These are phyloP conservation scores for Echinochloa phyllopogon DNA, from an alignment of 176 grass and related monocot genomes.

Conservation along the genomic window DNA sequence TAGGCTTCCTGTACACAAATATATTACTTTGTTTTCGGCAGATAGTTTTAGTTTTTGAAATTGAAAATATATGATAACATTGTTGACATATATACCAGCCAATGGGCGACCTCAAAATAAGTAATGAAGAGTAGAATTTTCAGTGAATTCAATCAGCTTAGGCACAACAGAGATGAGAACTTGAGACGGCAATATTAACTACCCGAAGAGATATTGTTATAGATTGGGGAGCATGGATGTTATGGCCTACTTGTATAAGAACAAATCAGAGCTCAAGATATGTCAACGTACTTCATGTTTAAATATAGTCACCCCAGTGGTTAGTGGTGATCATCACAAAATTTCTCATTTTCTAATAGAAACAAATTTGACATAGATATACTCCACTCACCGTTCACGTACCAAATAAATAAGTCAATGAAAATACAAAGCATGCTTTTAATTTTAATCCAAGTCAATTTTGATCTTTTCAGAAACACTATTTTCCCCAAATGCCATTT, in stretches of 20 bases:
- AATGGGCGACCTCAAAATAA: neutral
- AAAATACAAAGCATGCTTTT: neutral
- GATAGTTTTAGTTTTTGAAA: neutral
- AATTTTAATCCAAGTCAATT: slow-evolving; percentile 15
- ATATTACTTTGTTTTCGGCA: neutral
- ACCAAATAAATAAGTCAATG: neutral
- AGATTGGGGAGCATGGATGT: slow-evolving; percentile 27
- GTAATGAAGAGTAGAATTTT: neutral
- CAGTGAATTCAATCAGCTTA: slow-evolving; percentile 1
- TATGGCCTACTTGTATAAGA: slow-evolving; percentile 23
- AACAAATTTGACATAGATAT: neutral
- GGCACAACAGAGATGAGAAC: neutral
- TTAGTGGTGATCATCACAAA: slow-evolving; percentile 11
- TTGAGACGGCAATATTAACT: neutral
- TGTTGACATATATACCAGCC: slow-evolving; percentile 18
- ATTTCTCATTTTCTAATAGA: neutral
- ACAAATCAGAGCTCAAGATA: slow-evolving; percentile 41
- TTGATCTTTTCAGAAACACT: neutral
- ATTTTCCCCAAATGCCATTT: neutral
- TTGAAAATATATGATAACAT: slow-evolving; percentile 10
- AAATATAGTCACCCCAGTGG: neutral
- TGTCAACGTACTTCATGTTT: slow-evolving; percentile 40
- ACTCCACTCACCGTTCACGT: neutral
- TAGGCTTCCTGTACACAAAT: neutral
- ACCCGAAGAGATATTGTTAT: slow-evolving; percentile 15